phyloP scores from a whole-genome alignment of 805 yeast species.

The Ogataea salicorniae region DNA sequence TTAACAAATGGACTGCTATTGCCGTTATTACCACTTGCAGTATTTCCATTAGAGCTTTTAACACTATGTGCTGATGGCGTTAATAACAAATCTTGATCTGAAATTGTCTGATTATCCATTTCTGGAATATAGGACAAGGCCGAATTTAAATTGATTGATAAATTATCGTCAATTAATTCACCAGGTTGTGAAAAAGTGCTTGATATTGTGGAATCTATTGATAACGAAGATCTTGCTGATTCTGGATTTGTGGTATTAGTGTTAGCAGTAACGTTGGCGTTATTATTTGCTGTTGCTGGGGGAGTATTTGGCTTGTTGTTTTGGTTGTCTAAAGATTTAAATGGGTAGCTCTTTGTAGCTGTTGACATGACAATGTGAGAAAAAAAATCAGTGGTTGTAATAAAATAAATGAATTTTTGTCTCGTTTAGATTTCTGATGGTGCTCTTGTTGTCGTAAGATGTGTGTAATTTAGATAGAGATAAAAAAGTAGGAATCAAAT shows the following conservation, averaged over 20 bases:
- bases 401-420: background rate
- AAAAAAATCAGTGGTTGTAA: too few species aligned
- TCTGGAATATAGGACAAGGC: slow-evolving; percentile 14
- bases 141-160: slow-evolving; percentile 10
- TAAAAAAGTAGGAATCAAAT: too few species aligned
- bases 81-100: slow-evolving; percentile 12
- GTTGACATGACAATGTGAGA: background rate
- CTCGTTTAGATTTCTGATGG: background rate
- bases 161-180: slow-evolving; percentile 9
- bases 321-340: background rate
- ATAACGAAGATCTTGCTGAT: slow-evolving; percentile 20
- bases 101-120: slow-evolving; percentile 17
- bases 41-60: background rate
- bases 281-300: background rate
- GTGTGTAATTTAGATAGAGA: too few species aligned
- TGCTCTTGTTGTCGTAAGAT: background rate
- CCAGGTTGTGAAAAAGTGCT: slow-evolving; percentile 13
- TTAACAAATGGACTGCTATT: slow-evolving; percentile 11
- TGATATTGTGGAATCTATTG: slow-evolving; percentile 16
- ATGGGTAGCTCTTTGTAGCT: background rate
- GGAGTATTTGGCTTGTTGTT: slow-evolving; percentile 1
- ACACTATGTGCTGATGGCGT: slow-evolving; percentile 2
- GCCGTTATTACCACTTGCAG: background rate
- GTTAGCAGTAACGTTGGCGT: background rate
- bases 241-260: slow-evolving; percentile 1